Base-by-base conservation (phyloP, 1,284 basidiomycete genomes). In the Fomitopsis pinicola region DNA sequence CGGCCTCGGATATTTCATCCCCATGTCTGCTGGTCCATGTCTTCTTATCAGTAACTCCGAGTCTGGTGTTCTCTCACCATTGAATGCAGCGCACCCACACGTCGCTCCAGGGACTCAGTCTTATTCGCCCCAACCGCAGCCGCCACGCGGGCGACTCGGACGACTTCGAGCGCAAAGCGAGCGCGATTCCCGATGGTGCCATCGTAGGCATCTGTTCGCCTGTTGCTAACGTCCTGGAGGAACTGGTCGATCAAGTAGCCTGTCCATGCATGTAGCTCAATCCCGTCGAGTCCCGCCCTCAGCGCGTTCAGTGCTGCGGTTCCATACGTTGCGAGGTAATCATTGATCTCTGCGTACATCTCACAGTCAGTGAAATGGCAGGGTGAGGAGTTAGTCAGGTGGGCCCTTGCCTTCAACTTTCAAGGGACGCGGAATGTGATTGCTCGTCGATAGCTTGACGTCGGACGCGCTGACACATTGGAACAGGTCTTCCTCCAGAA, bases 181-280 rank as follows among this genome's bases (percentile, higher is more conserved):
- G 74, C 66, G 17, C 86, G 75, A 67, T 86, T 86, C 71, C 84
- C 81, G 28, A 84, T 62, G 2, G 77, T 77, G 2, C 85, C 86
- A 5, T 86, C 86, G 68, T 85, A 89, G 53, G 78, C 73, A 71
- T 89, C 86, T 12, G 80, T 82, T 30, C 85, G 80, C 36, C 78
- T 74, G 75, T 87, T 87, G 53, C 76, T 67, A 0, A 73, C 66
- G 42, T 77, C 74, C 63, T 82, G 77, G n/a, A 78, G 57, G 67
- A 78, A 80, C 65, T 80, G 77, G 64, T 80, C 78, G 22, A 79
- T 52, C 9, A 81, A 68, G 59, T 77, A 80, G 3, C 80, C 78
- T 59, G 77, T 66, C 6, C 71, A 72, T n/a, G 58, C 63, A 59
- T 73, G 72, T 10, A 72, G 64, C 62, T 75, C 71, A 19, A 76